Percentiles rank a stretch among this genome's conserved stretches.
Conservation (phyloP, 2,329 filamentous ascomycete genomes). For the Aspergillus melleus region DNA sequence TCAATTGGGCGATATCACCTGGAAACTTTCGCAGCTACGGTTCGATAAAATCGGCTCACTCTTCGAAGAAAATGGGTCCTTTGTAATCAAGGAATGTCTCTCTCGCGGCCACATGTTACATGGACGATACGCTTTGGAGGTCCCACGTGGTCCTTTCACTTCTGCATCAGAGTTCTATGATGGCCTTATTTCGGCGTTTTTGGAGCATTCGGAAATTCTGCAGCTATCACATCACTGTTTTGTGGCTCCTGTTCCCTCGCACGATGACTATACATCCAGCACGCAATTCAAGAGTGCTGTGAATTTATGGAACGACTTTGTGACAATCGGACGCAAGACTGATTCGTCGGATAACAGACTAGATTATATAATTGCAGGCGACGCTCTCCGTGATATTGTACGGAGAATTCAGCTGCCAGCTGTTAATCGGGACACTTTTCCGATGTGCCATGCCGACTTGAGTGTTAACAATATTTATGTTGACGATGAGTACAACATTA, state of each 20-base stretch:
- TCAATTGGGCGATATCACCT: conserved; percentile 26
- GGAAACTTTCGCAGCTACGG: conserved; percentile 25
- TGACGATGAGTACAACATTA: conserved; percentile 34
- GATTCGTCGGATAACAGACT: conserved; percentile 25
- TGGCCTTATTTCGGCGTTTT: conserved; percentile 19
- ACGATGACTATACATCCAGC: conserved; percentile 11
- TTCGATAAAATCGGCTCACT: conserved; percentile 32
- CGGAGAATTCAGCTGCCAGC: conserved; percentile 1
- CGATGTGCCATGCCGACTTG: conserved; percentile 35
- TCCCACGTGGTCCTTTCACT: conserved; percentile 24
- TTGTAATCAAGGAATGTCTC: conserved; percentile 21
- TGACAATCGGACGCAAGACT: conserved; percentile 23
- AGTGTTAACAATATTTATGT: conserved; percentile 43
- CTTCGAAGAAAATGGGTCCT: conserved; percentile 24
- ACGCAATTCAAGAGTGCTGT: conserved; percentile 17
- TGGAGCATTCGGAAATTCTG: conserved; percentile 18
- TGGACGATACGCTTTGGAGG: conserved; percentile 17
- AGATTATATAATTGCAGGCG: conserved; percentile 24
- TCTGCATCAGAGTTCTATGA: conserved; percentile 21
- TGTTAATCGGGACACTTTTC: conserved; percentile 9
- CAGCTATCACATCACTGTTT: conserved; percentile 19
- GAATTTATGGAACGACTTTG: conserved; percentile 27
- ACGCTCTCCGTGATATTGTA: conserved; percentile 19
- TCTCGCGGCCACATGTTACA: conserved; percentile 22
- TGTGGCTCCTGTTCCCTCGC: conserved; percentile 15